Evolutionary conservation across 768 basidiomycete genomes (phyloP), one percentile per base, ranked within the genome.

Genomic region (Termitomyces sp.): DNA sequence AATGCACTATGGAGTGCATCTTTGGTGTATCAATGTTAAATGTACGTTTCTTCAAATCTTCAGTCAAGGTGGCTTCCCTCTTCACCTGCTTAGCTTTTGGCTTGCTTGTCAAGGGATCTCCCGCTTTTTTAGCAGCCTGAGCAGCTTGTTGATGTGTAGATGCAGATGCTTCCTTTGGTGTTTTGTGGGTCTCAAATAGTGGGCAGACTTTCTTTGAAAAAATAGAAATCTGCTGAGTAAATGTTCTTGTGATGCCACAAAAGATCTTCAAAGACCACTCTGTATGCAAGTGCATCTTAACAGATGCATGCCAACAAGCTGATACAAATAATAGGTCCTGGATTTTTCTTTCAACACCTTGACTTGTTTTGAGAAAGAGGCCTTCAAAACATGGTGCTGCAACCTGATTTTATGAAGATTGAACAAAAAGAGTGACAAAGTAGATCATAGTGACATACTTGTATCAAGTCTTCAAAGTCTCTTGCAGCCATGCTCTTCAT

Each of bases 1-100:
- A 71, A 60, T 76, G 69, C 0, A 68, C 70, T 0, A 76, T 48
- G 1, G 70, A 64, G 60, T 76, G 74, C 2, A 69, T 60, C 50
- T 76, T 76, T 65, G 69, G 73, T 0, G 69, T 74, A 13, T 46
- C 28, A 1, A 67, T 35, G n/a, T n/a, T n/a, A n/a, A n/a, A n/a
- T n/a, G n/a, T n/a, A n/a, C n/a, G n/a, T n/a, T n/a, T n/a, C n/a
- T n/a, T n/a, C n/a, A n/a, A n/a, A n/a, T n/a, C n/a, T n/a, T n/a
- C n/a, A n/a, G n/a, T n/a, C n/a, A n/a, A n/a, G n/a, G n/a, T n/a
- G n/a, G n/a, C n/a, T n/a, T n/a, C n/a, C n/a, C n/a, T n/a, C n/a
- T n/a, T n/a, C n/a, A n/a, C n/a, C n/a, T n/a, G n/a, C n/a, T n/a
- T n/a, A n/a, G n/a, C n/a, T n/a, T n/a, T 33, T 18, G 24, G 13